phyloP scores from a whole-genome alignment of 345 rosid genomes.

The Populus davidiana region DNA sequence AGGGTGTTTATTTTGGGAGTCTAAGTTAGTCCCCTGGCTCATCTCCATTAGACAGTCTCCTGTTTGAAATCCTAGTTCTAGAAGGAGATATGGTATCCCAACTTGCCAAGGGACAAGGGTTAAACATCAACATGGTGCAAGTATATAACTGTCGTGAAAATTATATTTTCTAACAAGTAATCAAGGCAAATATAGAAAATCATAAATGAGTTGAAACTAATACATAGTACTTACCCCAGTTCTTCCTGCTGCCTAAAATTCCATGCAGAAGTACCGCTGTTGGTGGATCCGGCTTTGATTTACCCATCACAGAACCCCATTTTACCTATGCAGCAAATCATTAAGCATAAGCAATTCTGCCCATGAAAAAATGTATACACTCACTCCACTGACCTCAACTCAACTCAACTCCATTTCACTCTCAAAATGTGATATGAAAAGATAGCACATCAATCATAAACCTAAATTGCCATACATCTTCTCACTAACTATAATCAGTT shows the following conservation, averaged over 20 bases:
- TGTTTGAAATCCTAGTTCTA: not conserved
- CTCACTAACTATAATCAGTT: too few species aligned
- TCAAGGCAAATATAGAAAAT: not conserved
- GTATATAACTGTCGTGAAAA: too few species aligned
- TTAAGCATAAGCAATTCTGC: not conserved
- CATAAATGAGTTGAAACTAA: not conserved
- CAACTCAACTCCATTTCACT: too few species aligned
- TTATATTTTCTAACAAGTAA: not conserved
- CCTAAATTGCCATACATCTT: too few species aligned
- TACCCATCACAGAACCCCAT: constrained; percentile 65
- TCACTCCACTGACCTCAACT: too few species aligned
- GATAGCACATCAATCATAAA: too few species aligned
- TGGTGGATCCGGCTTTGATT: constrained; percentile 76
- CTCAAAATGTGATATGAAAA: too few species aligned
- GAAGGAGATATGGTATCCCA: too few species aligned
- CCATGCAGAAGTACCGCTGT: constrained; percentile 95
- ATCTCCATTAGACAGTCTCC: not conserved
- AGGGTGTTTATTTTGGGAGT: not conserved
- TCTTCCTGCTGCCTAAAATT: constrained; percentile 82
- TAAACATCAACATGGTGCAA: too few species aligned
- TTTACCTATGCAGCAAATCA: constrained; percentile 51
- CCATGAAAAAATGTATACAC: not conserved
- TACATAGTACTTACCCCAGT: constrained; percentile 64
- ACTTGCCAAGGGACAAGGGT: too few species aligned
- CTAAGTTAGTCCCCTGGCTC: not conserved